Conservation (phyloP, 805 yeast species). For the Candida broadrunensis region DNA sequence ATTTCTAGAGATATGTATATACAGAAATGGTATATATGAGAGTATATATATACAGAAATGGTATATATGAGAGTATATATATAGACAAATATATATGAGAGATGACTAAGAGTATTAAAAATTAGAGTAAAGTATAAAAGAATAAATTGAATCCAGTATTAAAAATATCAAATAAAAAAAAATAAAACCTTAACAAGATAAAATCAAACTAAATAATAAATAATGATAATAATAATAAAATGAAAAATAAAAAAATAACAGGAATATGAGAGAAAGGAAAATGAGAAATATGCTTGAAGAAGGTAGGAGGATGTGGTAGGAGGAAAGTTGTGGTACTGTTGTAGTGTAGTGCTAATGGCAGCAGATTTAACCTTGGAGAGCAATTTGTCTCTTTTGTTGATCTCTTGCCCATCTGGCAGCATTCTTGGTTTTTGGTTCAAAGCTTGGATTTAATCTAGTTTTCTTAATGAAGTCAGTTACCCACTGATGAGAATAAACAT, state of each 20-base stretch:
- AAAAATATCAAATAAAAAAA: conserved; percentile 1
- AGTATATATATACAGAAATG: conserved; percentile 5
- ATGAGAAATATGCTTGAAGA: not conserved
- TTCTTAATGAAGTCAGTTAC: conserved; percentile 71
- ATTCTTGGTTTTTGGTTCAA: conserved; percentile 68
- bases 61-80: conserved; percentile 8
- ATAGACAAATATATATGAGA: conserved; percentile 5
- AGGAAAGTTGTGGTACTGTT: too few relatives aligned
- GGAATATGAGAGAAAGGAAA: conserved; percentile 1
- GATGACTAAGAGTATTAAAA: conserved; percentile 7
- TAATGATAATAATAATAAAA: not conserved
- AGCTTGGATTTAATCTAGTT: conserved; percentile 62
- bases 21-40: conserved; percentile 7
- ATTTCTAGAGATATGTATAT: conserved; percentile 2
- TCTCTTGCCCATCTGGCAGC: conserved; percentile 99
- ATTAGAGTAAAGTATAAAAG: conserved; percentile 6
- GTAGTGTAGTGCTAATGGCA: not conserved
- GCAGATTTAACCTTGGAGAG: conserved; percentile 2
- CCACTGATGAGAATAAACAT: conserved; percentile 71
- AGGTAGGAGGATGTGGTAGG: not conserved
- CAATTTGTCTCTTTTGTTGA: conserved; percentile 55
- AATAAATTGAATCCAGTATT: conserved; percentile 6
- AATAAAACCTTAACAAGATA: not conserved
- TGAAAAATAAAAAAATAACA: conserved; percentile 1
- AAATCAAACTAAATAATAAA: conserved; percentile 4